Percentiles rank a stretch among this genome's conserved stretches.
phyloP scores from a whole-genome alignment of 176 grass and related monocot species.

The Chrysopogon serrulatus region DNA sequence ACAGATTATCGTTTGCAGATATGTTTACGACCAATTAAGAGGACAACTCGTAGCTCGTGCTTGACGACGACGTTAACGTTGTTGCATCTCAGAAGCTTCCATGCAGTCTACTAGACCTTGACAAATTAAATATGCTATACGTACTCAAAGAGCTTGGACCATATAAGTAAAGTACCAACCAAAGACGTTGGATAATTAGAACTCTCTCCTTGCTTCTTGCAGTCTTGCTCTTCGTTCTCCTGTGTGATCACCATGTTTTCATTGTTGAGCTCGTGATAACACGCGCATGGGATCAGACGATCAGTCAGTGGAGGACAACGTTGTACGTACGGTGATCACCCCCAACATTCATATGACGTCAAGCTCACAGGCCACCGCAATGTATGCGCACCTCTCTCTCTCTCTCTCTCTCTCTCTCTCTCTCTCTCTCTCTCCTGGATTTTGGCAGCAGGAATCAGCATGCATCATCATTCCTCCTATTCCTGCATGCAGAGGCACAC shows the following conservation, averaged over 20 bases:
- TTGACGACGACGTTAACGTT: conserved; percentile 36
- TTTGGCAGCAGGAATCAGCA: no score
- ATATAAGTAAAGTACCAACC: no score
- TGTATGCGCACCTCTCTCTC: neutral
- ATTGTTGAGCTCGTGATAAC: neutral
- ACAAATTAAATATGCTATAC: neutral
- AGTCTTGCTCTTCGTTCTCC: neutral
- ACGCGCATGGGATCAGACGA: neutral
- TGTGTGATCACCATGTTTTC: neutral
- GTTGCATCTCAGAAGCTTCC: conserved; percentile 22
- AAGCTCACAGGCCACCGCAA: neutral
- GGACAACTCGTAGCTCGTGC: no score
- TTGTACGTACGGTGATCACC: neutral
- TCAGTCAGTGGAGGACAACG: neutral
- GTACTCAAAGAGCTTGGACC: neutral
- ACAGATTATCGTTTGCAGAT: no score
- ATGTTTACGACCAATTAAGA: no score
- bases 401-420: neutral
- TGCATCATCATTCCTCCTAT: neutral
- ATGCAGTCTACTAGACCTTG: neutral
- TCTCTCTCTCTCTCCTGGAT: neutral
- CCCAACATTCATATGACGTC: conserved; percentile 31
- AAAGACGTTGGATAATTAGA: no score
- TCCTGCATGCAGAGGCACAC: neutral
- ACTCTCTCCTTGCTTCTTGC: no score